Base-by-base conservation (phyloP, 805 yeast species). In the Brettanomyces anomalus region DNA sequence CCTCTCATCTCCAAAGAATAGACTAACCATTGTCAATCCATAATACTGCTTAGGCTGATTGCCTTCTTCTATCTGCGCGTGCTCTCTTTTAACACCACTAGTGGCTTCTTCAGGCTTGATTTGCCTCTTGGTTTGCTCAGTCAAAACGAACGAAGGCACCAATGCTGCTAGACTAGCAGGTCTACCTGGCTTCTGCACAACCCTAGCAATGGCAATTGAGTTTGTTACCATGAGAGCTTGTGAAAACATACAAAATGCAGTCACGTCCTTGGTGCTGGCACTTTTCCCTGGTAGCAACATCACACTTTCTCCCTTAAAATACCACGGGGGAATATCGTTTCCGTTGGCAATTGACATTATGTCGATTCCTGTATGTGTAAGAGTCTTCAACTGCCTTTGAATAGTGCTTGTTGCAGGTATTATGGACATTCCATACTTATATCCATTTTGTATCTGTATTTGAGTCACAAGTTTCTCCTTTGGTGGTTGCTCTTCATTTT, bases 1-100 rank as follows among this genome's bases (percentile, higher is more conserved):
- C 48, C 78, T 82, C 57, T 88, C 96, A 49, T 85, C 95, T 36
- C 73, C 71, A 58, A 74, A 85, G 2, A 96, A 93, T 11, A 87
- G 55, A 37, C 79, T 64, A 11, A 70, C 69, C 48, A 79, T 55
- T 1, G 72, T 61, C 42, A 85, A 68, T 0, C 71, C 68, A 45
- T 72, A 65, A 16, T 56, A 45, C 13, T 56, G 37, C 15, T 17
- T 33, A 2, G 43, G 41, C 15, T 53, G 61, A 4, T 45, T 44
- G 11, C 49, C 39, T 5, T 51, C 44, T 26, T 60, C 50, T 5
- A 43, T 36, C 10, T 24, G 28, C 28, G 10, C 10, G 10, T 24
- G 28, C 13, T 33, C 37, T 28, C 62, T 55, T 36, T 62, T 61
- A 1, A 41, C 46, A 32, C 34, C 34, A 11, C 28, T 24, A 3